Evolutionary conservation across 148 eudicot genomes (phyloP), one percentile per base, ranked within the genome.

Genomic region (Fagopyrum tataricum): DNA sequence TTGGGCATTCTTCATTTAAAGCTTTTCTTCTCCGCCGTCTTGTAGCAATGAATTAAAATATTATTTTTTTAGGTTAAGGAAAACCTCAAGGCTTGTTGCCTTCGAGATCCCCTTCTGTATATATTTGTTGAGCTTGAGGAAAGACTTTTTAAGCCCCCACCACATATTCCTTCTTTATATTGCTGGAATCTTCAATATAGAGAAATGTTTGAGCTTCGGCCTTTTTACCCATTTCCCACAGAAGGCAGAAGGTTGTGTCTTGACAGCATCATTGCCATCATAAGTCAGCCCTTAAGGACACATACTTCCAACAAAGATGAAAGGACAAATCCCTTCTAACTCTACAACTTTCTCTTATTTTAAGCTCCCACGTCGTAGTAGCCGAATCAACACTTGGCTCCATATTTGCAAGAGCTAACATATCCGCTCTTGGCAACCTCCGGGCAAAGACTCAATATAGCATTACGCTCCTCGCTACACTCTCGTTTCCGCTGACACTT

Each of bases 281-380:
- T 96, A 95, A 0, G 88, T 80, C 80, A 92, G 44, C 43, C 94
- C 96, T 77, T 95, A 95, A 77, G 94, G 96, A 73, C 98, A 95
- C 31, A 78, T 84, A 42, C 78, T 88, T 74, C 76, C 87, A 70
- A 74, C 71, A 59, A 47, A 74, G 31, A 75, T 58, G 82, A 95
- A 95, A 44, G 98, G 98, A 51, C 98, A 95, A 4, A 52, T 76
- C 18, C 98, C 99, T 59, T 90, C 92, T 75, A 95, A 82, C 80
- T 95, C 96, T 78, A 78, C 87, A 49, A 89, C 92, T 84, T 86
- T 95, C 97, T 81, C 83, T 51, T 86, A 82, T 72, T 88, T 91
- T 88, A 95, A 23, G 87, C 88, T 79, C 90, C 97, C 72, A 92
- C 23, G 77, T 95, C 96, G n/a, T n/a, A n/a, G 76, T 95, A 97